phyloP scores from a whole-genome alignment of 2,329 filamentous ascomycete genomes.

The Penicillium sp. region DNA sequence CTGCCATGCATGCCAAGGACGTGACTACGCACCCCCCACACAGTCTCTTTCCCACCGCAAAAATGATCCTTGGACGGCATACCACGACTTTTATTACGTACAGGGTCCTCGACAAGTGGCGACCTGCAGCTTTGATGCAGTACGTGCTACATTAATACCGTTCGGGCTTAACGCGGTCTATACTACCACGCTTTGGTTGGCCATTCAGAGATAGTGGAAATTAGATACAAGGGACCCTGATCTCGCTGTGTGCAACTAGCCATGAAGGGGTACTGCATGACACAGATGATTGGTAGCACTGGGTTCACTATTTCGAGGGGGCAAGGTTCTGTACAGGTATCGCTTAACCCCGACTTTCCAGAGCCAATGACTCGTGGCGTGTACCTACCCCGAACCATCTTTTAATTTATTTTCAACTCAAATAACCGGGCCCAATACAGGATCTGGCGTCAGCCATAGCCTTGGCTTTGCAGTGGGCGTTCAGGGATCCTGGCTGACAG shows the following conservation, averaged over 20 bases:
- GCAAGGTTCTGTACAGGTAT: not conserved
- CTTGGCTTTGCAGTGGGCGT: not conserved
- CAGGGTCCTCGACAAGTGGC: not conserved
- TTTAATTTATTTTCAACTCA: not conserved
- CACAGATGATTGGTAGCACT: not conserved
- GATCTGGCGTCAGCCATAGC: not conserved
- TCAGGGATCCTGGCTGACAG: not conserved
- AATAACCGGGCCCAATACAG: not conserved
- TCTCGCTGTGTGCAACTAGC: not conserved
- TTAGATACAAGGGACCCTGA: not conserved
- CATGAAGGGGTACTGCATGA: too few relatives aligned
- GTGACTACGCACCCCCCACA: not conserved
- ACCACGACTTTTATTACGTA: not conserved
- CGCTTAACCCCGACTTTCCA: not conserved
- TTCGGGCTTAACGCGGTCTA: not conserved
- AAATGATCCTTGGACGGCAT: not conserved
- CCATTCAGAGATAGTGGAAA: not conserved
- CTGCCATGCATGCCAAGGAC: not conserved
- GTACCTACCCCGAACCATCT: not conserved
- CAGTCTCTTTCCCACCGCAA: not conserved
- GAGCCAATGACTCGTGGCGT: not conserved
- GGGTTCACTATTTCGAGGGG: not conserved
- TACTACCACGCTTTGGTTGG: not conserved
- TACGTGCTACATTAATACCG: conserved; percentile 5
- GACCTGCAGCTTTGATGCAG: not conserved